Evolutionary conservation across 345 rosid genomes (phyloP).

Genomic region (Dipteronia sinensis): DNA sequence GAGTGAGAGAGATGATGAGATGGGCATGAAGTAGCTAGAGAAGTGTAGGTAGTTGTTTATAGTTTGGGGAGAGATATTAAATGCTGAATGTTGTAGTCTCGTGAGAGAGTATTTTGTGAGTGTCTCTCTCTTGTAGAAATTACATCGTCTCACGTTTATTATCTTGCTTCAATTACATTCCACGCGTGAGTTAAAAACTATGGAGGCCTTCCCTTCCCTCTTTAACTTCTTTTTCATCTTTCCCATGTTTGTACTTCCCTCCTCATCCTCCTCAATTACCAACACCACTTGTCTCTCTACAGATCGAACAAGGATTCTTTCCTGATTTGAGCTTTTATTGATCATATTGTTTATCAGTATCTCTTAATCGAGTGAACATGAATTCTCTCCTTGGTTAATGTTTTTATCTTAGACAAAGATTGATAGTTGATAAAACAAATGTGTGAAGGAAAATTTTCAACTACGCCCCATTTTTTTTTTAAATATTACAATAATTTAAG

Average conservation of each 20-base stretch:
- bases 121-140: slow-evolving; percentile 16
- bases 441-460: too few relatives aligned
- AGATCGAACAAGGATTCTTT: neutral
- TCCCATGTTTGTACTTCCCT: slow-evolving; percentile 12
- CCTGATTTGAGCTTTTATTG: neutral
- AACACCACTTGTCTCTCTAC: neutral
- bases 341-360: too few relatives aligned
- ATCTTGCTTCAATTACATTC: slow-evolving; percentile 56
- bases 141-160: slow-evolving; percentile 61
- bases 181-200: slow-evolving; percentile 38
- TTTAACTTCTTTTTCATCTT: slow-evolving; percentile 26
- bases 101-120: slow-evolving; percentile 46
- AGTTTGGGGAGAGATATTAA: slow-evolving; percentile 30
- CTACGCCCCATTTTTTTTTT: too few relatives aligned
- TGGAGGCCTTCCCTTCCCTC: neutral
- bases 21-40: neutral
- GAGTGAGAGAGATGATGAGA: neutral
- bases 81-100: slow-evolving; percentile 56
- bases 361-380: neutral
- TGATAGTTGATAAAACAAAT: neutral
- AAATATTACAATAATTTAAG: too few relatives aligned
- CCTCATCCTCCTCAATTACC: neutral
- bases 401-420: neutral
- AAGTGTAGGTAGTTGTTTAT: neutral
- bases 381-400: neutral